Evolutionary conservation across 2,329 filamentous ascomycete species (phyloP).

Genomic region (Emergomyces orientalis): DNA sequence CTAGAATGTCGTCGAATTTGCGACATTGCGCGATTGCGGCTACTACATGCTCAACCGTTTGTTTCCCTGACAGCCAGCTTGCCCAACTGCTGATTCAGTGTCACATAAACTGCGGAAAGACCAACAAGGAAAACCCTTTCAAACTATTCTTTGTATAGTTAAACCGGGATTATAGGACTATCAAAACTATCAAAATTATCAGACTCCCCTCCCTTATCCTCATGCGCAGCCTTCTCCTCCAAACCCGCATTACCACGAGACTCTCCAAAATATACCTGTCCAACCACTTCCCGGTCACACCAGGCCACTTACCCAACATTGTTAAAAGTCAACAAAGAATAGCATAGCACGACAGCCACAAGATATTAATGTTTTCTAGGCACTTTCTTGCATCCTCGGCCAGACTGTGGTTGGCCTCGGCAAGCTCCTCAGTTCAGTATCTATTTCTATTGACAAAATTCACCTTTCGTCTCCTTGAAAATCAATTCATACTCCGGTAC

Average conservation of each 20-base stretch:
- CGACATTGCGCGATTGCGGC: too few species aligned
- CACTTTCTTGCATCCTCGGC: not conserved
- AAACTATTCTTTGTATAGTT: not conserved
- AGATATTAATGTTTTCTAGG: not conserved
- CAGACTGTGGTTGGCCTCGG: not conserved
- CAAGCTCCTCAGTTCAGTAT: not conserved
- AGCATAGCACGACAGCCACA: not conserved
- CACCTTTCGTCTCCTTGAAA: not conserved
- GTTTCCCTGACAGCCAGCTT: not conserved
- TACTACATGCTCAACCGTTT: not conserved
- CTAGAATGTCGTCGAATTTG: not conserved
- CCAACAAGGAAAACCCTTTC: not conserved
- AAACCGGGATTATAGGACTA: not conserved
- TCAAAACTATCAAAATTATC: not conserved
- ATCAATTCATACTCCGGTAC: slow-evolving; percentile 43
- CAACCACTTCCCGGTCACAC: too few species aligned
- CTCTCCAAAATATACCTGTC: too few species aligned
- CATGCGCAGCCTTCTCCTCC: not conserved
- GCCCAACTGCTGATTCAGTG: not conserved
- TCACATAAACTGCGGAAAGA: not conserved
- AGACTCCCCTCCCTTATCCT: not conserved
- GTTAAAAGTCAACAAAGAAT: not conserved
- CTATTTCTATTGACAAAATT: not conserved
- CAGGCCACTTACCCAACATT: not conserved
- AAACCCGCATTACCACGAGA: not conserved